These are phyloP conservation scores for Curvularia verruculosa DNA, from an alignment of 2,329 filamentous ascomycete genomes.

Conservation along the genomic window DNA sequence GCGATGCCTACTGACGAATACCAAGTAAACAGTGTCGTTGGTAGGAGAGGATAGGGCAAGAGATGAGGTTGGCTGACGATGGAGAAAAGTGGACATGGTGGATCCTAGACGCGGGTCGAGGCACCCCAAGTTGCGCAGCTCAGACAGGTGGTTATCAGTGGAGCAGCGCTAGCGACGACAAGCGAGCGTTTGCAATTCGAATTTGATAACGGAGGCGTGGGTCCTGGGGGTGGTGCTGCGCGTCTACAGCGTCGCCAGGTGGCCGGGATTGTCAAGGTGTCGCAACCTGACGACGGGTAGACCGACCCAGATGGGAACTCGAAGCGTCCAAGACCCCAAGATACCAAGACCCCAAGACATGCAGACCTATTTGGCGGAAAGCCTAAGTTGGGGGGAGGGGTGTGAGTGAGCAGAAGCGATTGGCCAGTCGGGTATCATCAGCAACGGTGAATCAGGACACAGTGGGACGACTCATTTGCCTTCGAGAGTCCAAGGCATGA, in stretches of 20 bases:
- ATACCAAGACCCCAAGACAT: slow-evolving; percentile 13
- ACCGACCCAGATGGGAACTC: not conserved
- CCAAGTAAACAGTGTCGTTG: slow-evolving; percentile 2
- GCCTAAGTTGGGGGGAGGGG: slow-evolving; percentile 5
- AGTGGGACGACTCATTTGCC: slow-evolving; percentile 7
- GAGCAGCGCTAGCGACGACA: slow-evolving; percentile 17
- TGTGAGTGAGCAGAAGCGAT: not conserved
- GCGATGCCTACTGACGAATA: slow-evolving; percentile 1
- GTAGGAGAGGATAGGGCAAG: not conserved
- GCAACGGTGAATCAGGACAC: slow-evolving; percentile 8
- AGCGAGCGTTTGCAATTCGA: slow-evolving; percentile 10
- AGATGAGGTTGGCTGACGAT: slow-evolving; percentile 2
- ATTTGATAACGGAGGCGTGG: slow-evolving; percentile 15
- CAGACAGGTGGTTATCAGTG: slow-evolving; percentile 24
- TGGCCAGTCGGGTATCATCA: slow-evolving; percentile 5
- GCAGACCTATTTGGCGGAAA: slow-evolving; percentile 7
- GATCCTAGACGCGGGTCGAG: slow-evolving; percentile 16
- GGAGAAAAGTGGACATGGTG: slow-evolving; percentile 11
- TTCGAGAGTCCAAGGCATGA: slow-evolving; percentile 4
- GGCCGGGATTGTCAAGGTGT: slow-evolving; percentile 3
- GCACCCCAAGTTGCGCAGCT: slow-evolving; percentile 18
- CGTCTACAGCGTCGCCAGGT: slow-evolving; percentile 6
- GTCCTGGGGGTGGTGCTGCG: slow-evolving; percentile 1
- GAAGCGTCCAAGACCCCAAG: not conserved
- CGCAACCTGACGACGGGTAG: not conserved